A percentile compares a stretch with the other conserved stretches of the same genome.
Conservation (phyloP, 2,329 filamentous ascomycete species). For the Trichoderma guizhouense region DNA sequence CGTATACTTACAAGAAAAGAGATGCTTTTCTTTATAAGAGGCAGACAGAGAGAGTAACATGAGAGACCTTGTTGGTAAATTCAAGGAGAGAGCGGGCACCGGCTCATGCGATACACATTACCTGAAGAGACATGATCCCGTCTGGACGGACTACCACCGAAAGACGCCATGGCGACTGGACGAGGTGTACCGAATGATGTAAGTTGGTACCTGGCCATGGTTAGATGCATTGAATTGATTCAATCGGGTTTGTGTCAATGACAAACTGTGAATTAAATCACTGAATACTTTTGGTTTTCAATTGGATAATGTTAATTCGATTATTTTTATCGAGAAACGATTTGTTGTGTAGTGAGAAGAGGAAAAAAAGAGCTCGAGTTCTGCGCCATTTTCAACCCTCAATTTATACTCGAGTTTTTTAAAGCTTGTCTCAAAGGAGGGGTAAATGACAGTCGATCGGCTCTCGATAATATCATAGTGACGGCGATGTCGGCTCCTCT, state of each 20-base stretch:
- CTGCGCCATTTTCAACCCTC: constrained; percentile 13
- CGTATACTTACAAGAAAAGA: not conserved
- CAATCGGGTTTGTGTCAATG: not conserved
- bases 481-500: constrained; percentile 16
- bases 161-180: constrained; percentile 32
- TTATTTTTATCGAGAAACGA: not conserved
- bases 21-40: not conserved
- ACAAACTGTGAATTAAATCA: constrained; percentile 16
- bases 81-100: constrained; percentile 44
- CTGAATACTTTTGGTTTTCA: not conserved
- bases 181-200: constrained; percentile 27
- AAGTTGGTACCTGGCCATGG: not conserved
- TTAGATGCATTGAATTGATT: constrained; percentile 11
- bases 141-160: constrained; percentile 36
- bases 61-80: not conserved
- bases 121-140: constrained; percentile 38
- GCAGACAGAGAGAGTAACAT: not conserved
- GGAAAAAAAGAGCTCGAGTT: not conserved
- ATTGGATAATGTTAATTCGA: not conserved
- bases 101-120: constrained; percentile 59
- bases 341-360: not conserved
- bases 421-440: constrained; percentile 8
- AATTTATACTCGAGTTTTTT: not conserved
- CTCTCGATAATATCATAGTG: constrained; percentile 16
- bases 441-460: constrained; percentile 13